Evolutionary conservation across 495 filamentous ascomycete genomes (phyloP).

Genomic region (Hypoxylon crocopeplum): DNA sequence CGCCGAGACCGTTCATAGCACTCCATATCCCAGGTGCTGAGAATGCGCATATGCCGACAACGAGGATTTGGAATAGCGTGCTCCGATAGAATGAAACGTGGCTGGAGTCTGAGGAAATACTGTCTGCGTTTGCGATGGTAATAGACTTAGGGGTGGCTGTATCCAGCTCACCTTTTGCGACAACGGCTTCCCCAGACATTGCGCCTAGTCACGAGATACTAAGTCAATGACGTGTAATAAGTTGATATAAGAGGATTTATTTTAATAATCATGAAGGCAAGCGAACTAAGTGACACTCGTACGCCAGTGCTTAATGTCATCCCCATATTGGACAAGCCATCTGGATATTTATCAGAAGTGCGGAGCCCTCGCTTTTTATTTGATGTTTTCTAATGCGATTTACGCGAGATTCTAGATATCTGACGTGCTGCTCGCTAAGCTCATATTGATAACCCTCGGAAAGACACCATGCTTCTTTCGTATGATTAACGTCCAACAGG

Average conservation of each 20-base stretch:
- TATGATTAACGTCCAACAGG: neutral
- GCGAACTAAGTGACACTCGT: too few species aligned
- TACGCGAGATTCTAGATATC: constrained; percentile 9
- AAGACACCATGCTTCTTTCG: neutral
- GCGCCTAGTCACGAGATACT: neutral
- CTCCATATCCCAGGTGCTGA: constrained; percentile 57
- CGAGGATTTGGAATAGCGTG: constrained; percentile 35
- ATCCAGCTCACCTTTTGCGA: constrained; percentile 9
- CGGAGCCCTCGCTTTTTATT: neutral
- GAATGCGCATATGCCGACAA: constrained; percentile 34
- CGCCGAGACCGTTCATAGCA: constrained; percentile 57
- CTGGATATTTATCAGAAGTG: neutral
- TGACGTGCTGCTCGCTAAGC: constrained; percentile 6
- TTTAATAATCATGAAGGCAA: too few species aligned
- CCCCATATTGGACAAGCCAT: neutral
- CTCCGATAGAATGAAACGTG: constrained; percentile 20
- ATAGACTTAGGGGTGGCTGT: neutral
- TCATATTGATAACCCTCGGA: neutral
- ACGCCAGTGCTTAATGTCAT: too few species aligned
- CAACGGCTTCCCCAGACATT: constrained; percentile 8
- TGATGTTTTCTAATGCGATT: neutral
- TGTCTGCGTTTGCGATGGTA: neutral
- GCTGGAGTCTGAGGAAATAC: neutral
- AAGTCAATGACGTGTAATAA: neutral
- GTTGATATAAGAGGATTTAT: neutral